Evolutionary conservation across 2,329 filamentous ascomycete genomes (phyloP).

Genomic region (Dothistroma septosporum): DNA sequence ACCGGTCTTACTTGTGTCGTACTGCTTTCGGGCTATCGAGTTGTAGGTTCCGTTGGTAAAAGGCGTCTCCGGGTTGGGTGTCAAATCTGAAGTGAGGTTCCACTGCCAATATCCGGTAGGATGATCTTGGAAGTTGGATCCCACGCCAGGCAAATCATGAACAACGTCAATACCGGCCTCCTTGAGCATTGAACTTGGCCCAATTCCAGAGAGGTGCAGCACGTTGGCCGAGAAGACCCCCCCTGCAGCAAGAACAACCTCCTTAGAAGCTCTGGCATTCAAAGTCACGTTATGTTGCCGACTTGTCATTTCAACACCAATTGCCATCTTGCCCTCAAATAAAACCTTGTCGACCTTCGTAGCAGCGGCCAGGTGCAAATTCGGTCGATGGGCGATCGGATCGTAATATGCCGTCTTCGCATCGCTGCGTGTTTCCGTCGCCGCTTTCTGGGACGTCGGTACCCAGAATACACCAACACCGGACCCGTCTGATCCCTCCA

Average conservation of each 20-base stretch:
- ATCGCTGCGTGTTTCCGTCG: constrained; percentile 35
- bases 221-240: constrained; percentile 53
- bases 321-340: constrained; percentile 7
- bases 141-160: constrained; percentile 41
- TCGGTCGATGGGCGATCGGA: constrained; percentile 29
- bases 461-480: constrained; percentile 19
- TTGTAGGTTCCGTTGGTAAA: constrained; percentile 10
- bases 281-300: constrained; percentile 1
- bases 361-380: constrained; percentile 19
- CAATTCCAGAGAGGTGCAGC: constrained; percentile 59
- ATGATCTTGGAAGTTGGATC: constrained; percentile 50
- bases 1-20: constrained; percentile 12
- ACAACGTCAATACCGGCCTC: constrained; percentile 41
- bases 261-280: not conserved
- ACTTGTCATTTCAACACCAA: constrained; percentile 5
- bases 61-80: constrained; percentile 13
- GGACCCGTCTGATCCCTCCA: constrained; percentile 24
- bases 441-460: constrained; percentile 30
- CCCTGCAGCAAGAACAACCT: constrained; percentile 53
- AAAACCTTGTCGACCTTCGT: constrained; percentile 1
- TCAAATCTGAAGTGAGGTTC: constrained; percentile 11
- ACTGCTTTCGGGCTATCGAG: constrained; percentile 9
- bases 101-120: constrained; percentile 22
- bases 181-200: constrained; percentile 41
- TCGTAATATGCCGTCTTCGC: constrained; percentile 35